Base-by-base conservation (phyloP, 1,284 basidiomycete species). In the Agroathelia rolfsii region DNA sequence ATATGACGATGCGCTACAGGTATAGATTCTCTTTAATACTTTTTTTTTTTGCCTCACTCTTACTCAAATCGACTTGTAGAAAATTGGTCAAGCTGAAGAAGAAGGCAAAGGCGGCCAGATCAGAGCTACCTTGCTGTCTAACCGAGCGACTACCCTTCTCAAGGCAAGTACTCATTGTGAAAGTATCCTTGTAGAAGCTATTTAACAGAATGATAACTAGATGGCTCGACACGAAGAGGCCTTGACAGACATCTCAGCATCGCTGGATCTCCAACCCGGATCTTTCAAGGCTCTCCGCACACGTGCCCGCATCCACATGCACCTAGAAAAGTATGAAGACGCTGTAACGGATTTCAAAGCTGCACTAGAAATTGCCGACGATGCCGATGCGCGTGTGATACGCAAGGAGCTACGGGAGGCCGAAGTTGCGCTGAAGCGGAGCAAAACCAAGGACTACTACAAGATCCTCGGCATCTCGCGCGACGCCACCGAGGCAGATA, bases 281-380 rank as follows among this genome's bases (percentile, higher is more conserved):
- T 83, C 82, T 15, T 86, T 81, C 66, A 93, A 93, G 58, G 85
- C 86, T 2, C 61, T 87, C 24, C 78, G 88, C 22, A 90, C 87
- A 2, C 78, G 87, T 23, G 88, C 85, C 5, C 75, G 87, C 3
- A 78, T 87, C 27, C 51, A 83, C 42, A 63, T 88, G 9, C 76
- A 78, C 42, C 60, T 78, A 17, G 86, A 92, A 48, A 66, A 76
- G 31, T 89, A 69, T 52, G 83, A 92, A 22, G 61, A 66, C 0
- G 68, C 79, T 3, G 66, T 92, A 25, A 63, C 64, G 5, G 86
- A 90, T 51, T 90, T 90, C 62, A 79, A 80, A 43, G 56, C 66
- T 19, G 82, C 88, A 1, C 70, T 85, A 30, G 73, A 88, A 47
- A 70, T 77, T 37, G 80, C 74, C 2, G 51, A 52, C 12, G 69